Percentiles rank a stretch among this genome's conserved stretches.
phyloP scores from a whole-genome alignment of 2,329 filamentous ascomycete species.

The Nigrograna mackinnonii region DNA sequence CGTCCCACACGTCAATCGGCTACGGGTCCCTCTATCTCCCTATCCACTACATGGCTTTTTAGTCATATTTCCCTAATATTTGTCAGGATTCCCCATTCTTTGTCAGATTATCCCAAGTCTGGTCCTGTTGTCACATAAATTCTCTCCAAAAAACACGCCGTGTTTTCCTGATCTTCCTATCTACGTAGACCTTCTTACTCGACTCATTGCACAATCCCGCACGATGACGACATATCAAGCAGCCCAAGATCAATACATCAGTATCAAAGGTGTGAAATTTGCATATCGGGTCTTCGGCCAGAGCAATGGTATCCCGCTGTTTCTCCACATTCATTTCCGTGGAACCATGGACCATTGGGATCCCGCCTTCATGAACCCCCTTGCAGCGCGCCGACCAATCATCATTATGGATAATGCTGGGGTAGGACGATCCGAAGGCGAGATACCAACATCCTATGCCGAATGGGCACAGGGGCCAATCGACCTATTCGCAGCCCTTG shows the following conservation, averaged over 20 bases:
- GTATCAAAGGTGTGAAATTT: not conserved
- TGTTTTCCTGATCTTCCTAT: no score
- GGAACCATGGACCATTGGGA: conserved; percentile 7
- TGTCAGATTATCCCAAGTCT: no score
- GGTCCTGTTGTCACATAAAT: no score
- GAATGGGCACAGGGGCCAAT: not conserved
- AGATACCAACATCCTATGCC: not conserved
- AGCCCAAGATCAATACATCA: not conserved
- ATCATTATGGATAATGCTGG: conserved; percentile 5
- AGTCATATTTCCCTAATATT: no score
- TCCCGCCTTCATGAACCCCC: conserved; percentile 4
- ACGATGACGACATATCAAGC: no score
- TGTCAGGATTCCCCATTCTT: no score
- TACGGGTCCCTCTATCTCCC: no score
- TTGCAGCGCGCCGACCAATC: conserved; percentile 1
- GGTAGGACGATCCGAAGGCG: conserved; percentile 2
- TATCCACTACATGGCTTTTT: no score
- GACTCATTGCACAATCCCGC: no score
- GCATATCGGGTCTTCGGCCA: not conserved
- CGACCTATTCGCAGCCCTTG: not conserved
- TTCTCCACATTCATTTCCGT: conserved; percentile 7
- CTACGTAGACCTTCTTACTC: no score
- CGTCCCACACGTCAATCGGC: no score
- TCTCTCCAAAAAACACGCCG: no score
- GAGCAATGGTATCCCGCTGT: not conserved